Evolutionary conservation across 2,329 filamentous ascomycete genomes (phyloP).

Genomic region (Coleophoma eucalyptorum): DNA sequence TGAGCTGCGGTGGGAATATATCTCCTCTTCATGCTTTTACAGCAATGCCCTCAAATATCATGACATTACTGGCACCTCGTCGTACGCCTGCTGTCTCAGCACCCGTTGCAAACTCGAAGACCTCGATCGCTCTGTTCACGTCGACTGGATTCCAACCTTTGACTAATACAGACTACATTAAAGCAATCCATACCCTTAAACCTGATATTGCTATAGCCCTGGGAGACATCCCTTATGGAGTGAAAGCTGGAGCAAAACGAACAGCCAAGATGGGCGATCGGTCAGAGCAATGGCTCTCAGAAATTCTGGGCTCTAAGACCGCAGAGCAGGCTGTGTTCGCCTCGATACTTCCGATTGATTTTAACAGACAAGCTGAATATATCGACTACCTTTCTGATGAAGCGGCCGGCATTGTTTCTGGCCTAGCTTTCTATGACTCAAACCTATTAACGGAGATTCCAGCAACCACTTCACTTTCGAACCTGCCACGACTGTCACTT

Average conservation of each 20-base stretch:
- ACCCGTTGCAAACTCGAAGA: constrained; percentile 67
- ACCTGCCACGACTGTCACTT: constrained; percentile 72
- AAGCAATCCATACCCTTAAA: constrained; percentile 58
- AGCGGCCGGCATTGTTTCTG: constrained; percentile 53
- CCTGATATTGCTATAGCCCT: constrained; percentile 80
- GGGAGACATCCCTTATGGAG: constrained; percentile 64
- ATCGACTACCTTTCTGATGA: constrained; percentile 67
- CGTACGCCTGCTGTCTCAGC: constrained; percentile 71
- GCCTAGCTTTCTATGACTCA: constrained; percentile 76
- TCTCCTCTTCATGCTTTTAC: constrained; percentile 72
- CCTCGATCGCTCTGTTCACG: constrained; percentile 73
- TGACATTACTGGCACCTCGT: constrained; percentile 73
- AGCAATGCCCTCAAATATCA: constrained; percentile 59
- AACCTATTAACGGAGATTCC: constrained; percentile 66
- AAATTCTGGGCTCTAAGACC: constrained; percentile 49
- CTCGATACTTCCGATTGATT: constrained; percentile 70
- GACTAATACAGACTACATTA: constrained; percentile 63
- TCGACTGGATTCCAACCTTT: constrained; percentile 80
- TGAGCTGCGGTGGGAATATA: constrained; percentile 29
- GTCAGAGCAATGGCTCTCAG: constrained; percentile 76
- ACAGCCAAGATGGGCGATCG: constrained; percentile 80
- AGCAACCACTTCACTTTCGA: constrained; percentile 44
- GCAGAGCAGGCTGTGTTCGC: constrained; percentile 48
- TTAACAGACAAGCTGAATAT: constrained; percentile 75
- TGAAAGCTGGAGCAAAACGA: constrained; percentile 63